A percentile compares a stretch with the other conserved stretches of the same genome.
Conservation (phyloP, 1,284 basidiomycete genomes). For the Rhodotorula sp. region DNA sequence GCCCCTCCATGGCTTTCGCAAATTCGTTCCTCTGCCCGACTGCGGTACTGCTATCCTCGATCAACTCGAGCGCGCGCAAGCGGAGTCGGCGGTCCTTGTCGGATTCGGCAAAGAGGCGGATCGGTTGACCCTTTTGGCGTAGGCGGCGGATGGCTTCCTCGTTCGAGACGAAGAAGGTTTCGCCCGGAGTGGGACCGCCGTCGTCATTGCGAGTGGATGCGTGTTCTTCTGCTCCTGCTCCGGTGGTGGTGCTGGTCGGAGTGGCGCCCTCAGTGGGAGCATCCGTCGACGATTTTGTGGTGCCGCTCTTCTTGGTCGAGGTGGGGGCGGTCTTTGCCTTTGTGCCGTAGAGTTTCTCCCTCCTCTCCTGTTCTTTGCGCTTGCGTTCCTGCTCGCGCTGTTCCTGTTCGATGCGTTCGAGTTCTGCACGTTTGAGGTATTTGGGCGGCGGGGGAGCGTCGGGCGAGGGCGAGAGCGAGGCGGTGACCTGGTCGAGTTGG, state of each 20-base stretch:
- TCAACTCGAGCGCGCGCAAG: constrained; percentile 86
- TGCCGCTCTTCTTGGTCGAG: not conserved
- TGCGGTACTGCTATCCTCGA: constrained; percentile 61
- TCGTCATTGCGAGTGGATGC: too few relatives aligned
- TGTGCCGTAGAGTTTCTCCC: constrained; percentile 25
- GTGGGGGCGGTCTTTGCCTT: constrained; percentile 42
- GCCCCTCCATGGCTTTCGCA: constrained; percentile 78
- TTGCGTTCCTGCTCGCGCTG: constrained; percentile 58
- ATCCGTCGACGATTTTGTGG: not conserved
- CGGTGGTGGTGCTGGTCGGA: too few relatives aligned
- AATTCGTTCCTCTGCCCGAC: constrained; percentile 81
- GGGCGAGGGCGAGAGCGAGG: constrained; percentile 1
- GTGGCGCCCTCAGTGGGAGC: not conserved
- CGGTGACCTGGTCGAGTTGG: constrained; percentile 53
- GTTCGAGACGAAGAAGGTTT: constrained; percentile 81
- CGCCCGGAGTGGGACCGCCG: not conserved
- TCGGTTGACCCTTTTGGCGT: constrained; percentile 87
- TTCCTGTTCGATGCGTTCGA: constrained; percentile 64
- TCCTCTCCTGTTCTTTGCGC: constrained; percentile 53
- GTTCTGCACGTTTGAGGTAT: constrained; percentile 81
- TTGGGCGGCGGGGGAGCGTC: constrained; percentile 58
- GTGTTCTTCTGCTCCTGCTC: too few relatives aligned
- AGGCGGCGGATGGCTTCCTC: constrained; percentile 87
- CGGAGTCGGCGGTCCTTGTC: constrained; percentile 90
- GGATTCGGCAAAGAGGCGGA: constrained; percentile 89